These are phyloP conservation scores for Neonectria faginata DNA, from an alignment of 2,329 filamentous ascomycete genomes.

Conservation along the genomic window DNA sequence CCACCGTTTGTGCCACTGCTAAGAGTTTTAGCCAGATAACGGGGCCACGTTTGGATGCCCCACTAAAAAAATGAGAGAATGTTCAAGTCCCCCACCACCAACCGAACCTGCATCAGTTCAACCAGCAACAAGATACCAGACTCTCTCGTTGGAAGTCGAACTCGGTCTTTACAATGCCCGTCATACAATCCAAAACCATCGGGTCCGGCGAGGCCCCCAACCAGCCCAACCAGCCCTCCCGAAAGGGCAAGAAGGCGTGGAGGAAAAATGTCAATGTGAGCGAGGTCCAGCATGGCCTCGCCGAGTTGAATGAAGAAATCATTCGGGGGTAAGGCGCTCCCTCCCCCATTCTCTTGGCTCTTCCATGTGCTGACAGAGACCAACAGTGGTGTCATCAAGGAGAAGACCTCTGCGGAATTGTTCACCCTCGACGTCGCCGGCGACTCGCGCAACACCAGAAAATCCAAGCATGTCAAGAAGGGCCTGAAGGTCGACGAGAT, in stretches of 20 bases:
- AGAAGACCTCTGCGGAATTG: conserved; percentile 84
- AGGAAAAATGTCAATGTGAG: conserved; percentile 97
- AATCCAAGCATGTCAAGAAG: conserved; percentile 77
- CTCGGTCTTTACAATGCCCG: conserved; percentile 61
- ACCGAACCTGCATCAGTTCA: conserved; percentile 28
- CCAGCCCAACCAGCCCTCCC: conserved; percentile 87
- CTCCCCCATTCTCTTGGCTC: neutral
- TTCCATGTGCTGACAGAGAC: conserved; percentile 37
- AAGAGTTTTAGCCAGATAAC: conserved; percentile 19
- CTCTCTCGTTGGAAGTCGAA: conserved; percentile 35
- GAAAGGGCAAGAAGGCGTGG: conserved; percentile 99
- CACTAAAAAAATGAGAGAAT: conserved; percentile 48
- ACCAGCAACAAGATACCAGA: conserved; percentile 27
- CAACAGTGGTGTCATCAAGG: conserved; percentile 82
- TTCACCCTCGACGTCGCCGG: conserved; percentile 86
- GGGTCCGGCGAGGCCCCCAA: conserved; percentile 73
- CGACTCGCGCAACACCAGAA: conserved; percentile 73
- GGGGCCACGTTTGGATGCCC: conserved; percentile 30
- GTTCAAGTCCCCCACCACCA: conserved; percentile 42
- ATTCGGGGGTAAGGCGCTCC: conserved; percentile 79
- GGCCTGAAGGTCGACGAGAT: conserved; percentile 92
- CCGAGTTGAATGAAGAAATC: conserved; percentile 87
- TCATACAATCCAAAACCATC: conserved; percentile 58
- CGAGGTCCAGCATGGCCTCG: conserved; percentile 84
- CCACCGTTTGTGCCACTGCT: conserved; percentile 14